These are phyloP conservation scores for Orbilia brochopaga DNA, from an alignment of 2,329 filamentous ascomycete genomes.

Conservation along the genomic window DNA sequence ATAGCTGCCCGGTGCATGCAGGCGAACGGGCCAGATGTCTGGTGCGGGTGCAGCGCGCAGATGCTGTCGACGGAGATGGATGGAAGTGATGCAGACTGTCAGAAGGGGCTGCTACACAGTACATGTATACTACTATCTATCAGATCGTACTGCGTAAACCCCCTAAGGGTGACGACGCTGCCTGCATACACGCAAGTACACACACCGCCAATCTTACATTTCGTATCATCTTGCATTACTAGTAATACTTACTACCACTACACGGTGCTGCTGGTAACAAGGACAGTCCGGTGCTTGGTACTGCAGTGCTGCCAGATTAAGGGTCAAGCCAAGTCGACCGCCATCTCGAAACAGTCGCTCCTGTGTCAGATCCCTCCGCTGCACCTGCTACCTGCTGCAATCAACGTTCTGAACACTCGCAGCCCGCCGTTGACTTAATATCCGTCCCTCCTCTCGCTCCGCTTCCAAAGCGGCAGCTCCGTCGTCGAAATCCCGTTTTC, in stretches of 20 bases:
- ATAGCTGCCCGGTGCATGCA: too few relatives aligned
- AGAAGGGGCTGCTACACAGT: too few relatives aligned
- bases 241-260: too few relatives aligned
- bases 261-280: too few relatives aligned
- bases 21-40: too few relatives aligned
- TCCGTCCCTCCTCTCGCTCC: not conserved
- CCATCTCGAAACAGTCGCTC: constrained; percentile 29
- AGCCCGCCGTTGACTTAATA: not conserved
- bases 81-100: too few relatives aligned
- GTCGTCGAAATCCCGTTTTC: not conserved
- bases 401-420: not conserved
- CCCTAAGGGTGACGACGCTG: constrained; percentile 42
- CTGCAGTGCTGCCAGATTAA: constrained; percentile 23
- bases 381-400: constrained; percentile 7
- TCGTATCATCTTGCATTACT: not conserved
- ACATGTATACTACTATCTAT: too few relatives aligned
- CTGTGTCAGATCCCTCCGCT: constrained; percentile 11
- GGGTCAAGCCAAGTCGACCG: constrained; percentile 45
- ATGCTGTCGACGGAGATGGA: too few relatives aligned
- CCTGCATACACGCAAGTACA: not conserved
- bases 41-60: too few relatives aligned
- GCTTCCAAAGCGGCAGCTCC: constrained; percentile 6
- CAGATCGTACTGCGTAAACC: too few relatives aligned
- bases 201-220: too few relatives aligned
- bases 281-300: too few relatives aligned